Evolutionary conservation across 805 yeast species (phyloP).

Genomic region (Cyberlindnera petersonii): DNA sequence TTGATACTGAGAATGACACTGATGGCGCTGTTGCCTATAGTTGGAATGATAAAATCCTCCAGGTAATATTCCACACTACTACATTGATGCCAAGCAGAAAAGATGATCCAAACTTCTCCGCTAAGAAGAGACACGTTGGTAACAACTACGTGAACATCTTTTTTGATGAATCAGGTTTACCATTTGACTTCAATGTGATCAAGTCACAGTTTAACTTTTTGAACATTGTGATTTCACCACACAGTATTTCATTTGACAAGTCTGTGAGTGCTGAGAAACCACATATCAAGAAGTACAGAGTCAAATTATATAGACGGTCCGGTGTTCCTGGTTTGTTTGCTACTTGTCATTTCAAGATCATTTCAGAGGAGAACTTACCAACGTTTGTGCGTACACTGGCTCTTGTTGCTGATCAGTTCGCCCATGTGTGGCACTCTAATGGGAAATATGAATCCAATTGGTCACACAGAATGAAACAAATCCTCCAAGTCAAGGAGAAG

Average conservation of each 20-base stretch:
- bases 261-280: constrained; percentile 10
- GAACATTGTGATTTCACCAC: constrained; percentile 74
- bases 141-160: constrained; percentile 78
- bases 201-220: constrained; percentile 80
- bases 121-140: constrained; percentile 83
- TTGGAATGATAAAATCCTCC: constrained; percentile 69
- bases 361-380: constrained; percentile 57
- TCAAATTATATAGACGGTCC: constrained; percentile 57
- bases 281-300: constrained; percentile 46
- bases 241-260: constrained; percentile 29
- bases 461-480: constrained; percentile 61
- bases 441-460: constrained; percentile 59
- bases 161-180: constrained; percentile 69
- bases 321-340: constrained; percentile 79
- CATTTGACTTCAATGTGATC: constrained; percentile 67
- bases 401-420: constrained; percentile 63
- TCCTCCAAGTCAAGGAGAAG: constrained; percentile 36
- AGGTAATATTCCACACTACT: constrained; percentile 72
- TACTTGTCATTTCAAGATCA: constrained; percentile 68
- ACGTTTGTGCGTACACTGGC: constrained; percentile 63
- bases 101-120: constrained; percentile 39
- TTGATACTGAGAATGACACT: constrained; percentile 61
- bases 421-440: constrained; percentile 67
- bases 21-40: constrained; percentile 76
- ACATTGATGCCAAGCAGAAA: constrained; percentile 69